Evolutionary conservation across 768 basidiomycete species (phyloP).

Genomic region (Amanita exitialis): DNA sequence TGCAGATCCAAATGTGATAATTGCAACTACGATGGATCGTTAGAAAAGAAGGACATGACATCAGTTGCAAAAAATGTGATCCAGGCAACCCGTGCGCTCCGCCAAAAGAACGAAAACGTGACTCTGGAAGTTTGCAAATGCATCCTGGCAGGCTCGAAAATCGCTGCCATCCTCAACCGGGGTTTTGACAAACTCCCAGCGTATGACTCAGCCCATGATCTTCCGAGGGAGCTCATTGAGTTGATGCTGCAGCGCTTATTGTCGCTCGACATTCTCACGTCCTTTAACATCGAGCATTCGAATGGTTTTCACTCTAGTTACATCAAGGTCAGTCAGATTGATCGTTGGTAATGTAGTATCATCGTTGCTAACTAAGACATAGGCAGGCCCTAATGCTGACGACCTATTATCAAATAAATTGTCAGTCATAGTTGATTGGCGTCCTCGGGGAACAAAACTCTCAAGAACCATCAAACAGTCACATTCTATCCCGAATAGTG

Average conservation of each 20-base stretch:
- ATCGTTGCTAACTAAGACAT: not conserved
- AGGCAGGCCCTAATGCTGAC: constrained; percentile 26
- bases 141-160: constrained; percentile 58
- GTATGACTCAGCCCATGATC: constrained; percentile 45
- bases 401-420: constrained; percentile 16
- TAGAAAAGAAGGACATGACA: constrained; percentile 51
- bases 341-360: not conserved
- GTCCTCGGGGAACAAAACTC: constrained; percentile 19
- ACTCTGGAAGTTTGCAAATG: constrained; percentile 52
- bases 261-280: constrained; percentile 36
- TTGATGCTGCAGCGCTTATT: constrained; percentile 52
- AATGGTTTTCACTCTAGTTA: constrained; percentile 44
- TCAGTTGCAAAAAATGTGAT: constrained; percentile 45
- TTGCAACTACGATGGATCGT: constrained; percentile 45
- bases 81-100: constrained; percentile 40
- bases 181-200: constrained; percentile 34
- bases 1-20: constrained; percentile 80
- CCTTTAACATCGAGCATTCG: constrained; percentile 31
- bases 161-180: constrained; percentile 31
- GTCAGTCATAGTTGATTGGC: constrained; percentile 21
- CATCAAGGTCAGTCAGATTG: constrained; percentile 29
- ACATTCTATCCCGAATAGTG: constrained; percentile 12
- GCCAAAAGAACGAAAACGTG: constrained; percentile 34
- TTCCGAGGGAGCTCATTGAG: constrained; percentile 48
- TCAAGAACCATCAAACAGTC: constrained; percentile 13